Percentiles rank a stretch among this genome's conserved stretches.
These are phyloP conservation scores for Arthrobotrys musiformis DNA, from an alignment of 2,329 filamentous ascomycete species.

Conservation along the genomic window DNA sequence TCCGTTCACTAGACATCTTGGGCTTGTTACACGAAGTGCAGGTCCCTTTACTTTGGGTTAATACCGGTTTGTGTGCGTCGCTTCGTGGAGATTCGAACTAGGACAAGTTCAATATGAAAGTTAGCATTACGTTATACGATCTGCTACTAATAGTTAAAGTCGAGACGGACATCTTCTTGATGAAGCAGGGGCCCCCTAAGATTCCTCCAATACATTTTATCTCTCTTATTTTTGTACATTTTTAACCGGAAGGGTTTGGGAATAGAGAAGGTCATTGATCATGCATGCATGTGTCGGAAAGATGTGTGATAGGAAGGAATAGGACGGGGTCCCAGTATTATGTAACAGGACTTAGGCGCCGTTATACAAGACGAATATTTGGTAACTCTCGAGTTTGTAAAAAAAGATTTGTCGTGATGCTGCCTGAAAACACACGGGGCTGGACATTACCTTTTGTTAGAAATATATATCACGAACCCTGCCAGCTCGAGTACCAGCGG, in stretches of 20 bases:
- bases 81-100: slow-evolving; percentile 17
- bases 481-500: neutral
- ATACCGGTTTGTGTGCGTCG: neutral
- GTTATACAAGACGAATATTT: neutral
- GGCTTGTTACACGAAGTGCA: slow-evolving; percentile 1
- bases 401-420: neutral
- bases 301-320: neutral
- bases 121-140: slow-evolving; percentile 26
- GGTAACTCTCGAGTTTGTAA: neutral
- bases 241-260: neutral
- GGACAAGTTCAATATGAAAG: neutral
- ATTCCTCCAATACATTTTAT: slow-evolving; percentile 42
- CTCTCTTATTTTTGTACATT: slow-evolving; percentile 44
- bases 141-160: neutral
- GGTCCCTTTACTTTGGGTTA: slow-evolving; percentile 8
- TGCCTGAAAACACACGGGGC: neutral
- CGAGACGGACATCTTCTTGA: slow-evolving; percentile 48
- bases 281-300: neutral
- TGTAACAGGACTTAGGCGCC: neutral
- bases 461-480: slow-evolving; percentile 38
- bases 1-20: slow-evolving; percentile 37
- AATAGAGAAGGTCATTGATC: neutral
- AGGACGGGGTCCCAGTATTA: neutral
- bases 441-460: slow-evolving; percentile 8
- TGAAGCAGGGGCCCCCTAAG: slow-evolving; percentile 23